Evolutionary conservation across 2,329 filamentous ascomycete species (phyloP).

Genomic region (Cladophialophora exuberans): DNA sequence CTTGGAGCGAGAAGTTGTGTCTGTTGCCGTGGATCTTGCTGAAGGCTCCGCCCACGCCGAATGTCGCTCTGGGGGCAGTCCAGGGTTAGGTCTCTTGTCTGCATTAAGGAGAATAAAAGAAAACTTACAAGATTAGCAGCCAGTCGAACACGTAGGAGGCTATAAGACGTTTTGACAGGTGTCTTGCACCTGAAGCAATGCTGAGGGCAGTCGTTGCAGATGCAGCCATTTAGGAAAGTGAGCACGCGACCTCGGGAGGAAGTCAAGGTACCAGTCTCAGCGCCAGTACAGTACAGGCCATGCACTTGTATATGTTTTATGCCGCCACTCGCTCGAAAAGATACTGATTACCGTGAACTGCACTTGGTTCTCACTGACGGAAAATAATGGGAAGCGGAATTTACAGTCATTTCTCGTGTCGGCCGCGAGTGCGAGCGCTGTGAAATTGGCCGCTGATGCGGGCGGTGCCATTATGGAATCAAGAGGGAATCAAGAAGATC

Average conservation of each 20-base stretch:
- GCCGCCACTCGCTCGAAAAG: too few species aligned
- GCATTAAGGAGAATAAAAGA: not conserved
- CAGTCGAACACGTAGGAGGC: constrained; percentile 75
- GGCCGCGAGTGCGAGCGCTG: too few species aligned
- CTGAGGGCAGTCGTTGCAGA: constrained; percentile 20
- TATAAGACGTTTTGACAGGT: constrained; percentile 56
- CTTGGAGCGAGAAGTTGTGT: constrained; percentile 65
- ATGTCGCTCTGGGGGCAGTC: constrained; percentile 53
- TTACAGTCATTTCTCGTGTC: too few species aligned
- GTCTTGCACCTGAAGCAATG: constrained; percentile 25
- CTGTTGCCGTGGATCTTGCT: constrained; percentile 57
- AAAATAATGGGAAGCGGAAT: too few species aligned
- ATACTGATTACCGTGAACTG: too few species aligned
- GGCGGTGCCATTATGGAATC: too few species aligned
- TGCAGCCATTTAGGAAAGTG: constrained; percentile 28
- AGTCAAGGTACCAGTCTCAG: too few species aligned
- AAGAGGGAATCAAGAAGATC: too few species aligned
- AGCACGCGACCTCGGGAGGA: constrained; percentile 29
- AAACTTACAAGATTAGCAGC: constrained; percentile 62
- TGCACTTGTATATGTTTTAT: too few species aligned
- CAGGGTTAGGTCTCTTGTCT: not conserved
- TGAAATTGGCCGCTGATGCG: too few species aligned
- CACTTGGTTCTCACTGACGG: too few species aligned
- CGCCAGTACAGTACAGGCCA: too few species aligned
- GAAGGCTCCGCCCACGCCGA: constrained; percentile 62